Conservation (phyloP, 1,284 basidiomycete species). For the Cryptococcus depauperatus region DNA sequence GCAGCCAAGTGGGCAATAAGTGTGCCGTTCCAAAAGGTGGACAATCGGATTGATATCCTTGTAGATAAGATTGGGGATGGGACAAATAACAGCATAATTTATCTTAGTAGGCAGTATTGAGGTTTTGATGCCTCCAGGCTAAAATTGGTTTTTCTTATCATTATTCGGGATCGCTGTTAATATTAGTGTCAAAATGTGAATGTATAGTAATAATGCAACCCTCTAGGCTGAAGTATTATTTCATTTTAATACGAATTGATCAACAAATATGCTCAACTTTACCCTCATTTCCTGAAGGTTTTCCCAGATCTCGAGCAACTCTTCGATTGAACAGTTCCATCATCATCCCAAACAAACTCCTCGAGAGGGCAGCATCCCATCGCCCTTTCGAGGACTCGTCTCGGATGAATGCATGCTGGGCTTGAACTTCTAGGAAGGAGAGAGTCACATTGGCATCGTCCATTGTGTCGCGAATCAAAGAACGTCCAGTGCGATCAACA, state of each 20-base stretch:
- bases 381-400: slow-evolving; percentile 83
- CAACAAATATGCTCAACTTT: slow-evolving; percentile 71
- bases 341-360: slow-evolving; percentile 73
- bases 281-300: slow-evolving; percentile 47
- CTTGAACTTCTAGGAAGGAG: slow-evolving; percentile 81
- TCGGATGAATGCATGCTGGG: slow-evolving; percentile 87
- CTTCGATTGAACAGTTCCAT: slow-evolving; percentile 87
- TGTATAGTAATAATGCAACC: not conserved
- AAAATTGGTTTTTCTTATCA: not conserved
- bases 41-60: slow-evolving; percentile 33
- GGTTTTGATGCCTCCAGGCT: not conserved
- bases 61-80: not conserved
- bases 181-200: not conserved
- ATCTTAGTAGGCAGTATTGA: slow-evolving; percentile 31
- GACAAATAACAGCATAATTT: slow-evolving; percentile 34
- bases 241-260: slow-evolving; percentile 7
- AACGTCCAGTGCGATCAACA: slow-evolving; percentile 72
- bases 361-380: slow-evolving; percentile 83
- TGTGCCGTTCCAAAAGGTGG: slow-evolving; percentile 22
- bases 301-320: slow-evolving; percentile 71
- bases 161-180: not conserved
- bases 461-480: slow-evolving; percentile 68
- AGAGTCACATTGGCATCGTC: slow-evolving; percentile 65
- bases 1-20: slow-evolving; percentile 32
- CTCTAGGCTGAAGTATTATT: too few species aligned